phyloP scores from a whole-genome alignment of 73 alveolate genomes.

The Blepharisma japonicum region DNA sequence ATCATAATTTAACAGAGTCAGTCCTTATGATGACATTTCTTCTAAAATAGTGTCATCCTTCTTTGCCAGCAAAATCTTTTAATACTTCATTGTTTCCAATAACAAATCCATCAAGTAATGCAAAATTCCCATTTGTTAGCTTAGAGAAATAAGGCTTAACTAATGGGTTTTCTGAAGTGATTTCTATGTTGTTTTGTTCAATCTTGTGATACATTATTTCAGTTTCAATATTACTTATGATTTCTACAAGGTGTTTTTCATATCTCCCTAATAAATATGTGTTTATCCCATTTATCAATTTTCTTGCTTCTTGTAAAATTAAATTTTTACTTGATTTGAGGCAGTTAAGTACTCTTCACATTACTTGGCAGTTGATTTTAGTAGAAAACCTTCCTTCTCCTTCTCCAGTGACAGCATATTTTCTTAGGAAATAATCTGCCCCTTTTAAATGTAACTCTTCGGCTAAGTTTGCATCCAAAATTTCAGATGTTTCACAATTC shows the following conservation, averaged over 20 bases:
- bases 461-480: neutral
- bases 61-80: slow-evolving; percentile 41
- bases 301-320: neutral
- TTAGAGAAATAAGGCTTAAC: neutral
- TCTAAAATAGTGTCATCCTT: slow-evolving; percentile 36
- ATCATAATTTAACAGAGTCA: slow-evolving; percentile 33
- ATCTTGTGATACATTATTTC: slow-evolving; percentile 4
- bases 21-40: slow-evolving; percentile 35
- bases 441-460: neutral
- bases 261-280: neutral
- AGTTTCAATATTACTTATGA: neutral
- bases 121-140: neutral
- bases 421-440: neutral
- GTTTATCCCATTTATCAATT: neutral
- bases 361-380: neutral
- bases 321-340: neutral
- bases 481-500: neutral
- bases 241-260: slow-evolving; percentile 9
- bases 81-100: slow-evolving; percentile 53
- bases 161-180: neutral
- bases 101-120: neutral
- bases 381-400: slow-evolving; percentile 25
- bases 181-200: slow-evolving; percentile 12
- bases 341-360: neutral
- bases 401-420: slow-evolving; percentile 28